These are phyloP conservation scores for Myotisia sp. DNA, from an alignment of 2,329 filamentous ascomycete genomes.

Conservation along the genomic window DNA sequence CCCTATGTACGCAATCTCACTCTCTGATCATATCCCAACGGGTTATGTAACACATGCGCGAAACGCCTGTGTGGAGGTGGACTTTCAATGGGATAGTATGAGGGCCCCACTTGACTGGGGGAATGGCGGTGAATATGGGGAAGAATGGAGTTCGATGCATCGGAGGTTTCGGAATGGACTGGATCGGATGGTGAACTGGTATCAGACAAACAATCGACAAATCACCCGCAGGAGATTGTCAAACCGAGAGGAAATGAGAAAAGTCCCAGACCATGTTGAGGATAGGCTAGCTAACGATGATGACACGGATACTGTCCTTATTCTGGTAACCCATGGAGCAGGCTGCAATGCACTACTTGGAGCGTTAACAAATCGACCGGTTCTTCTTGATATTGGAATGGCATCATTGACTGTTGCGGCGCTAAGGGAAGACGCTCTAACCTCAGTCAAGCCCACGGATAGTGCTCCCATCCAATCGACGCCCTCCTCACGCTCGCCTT, in stretches of 20 bases:
- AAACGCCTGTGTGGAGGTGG: constrained; percentile 71
- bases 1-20: constrained; percentile 70
- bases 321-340: constrained; percentile 86
- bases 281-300: constrained; percentile 43
- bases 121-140: constrained; percentile 70
- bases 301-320: constrained; percentile 59
- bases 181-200: constrained; percentile 71
- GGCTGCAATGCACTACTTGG: constrained; percentile 93
- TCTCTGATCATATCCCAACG: constrained; percentile 64
- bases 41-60: constrained; percentile 85
- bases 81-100: constrained; percentile 94
- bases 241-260: constrained; percentile 20
- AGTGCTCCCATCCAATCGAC: background rate
- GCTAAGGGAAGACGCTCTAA: constrained; percentile 37
- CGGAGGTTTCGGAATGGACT: constrained; percentile 70
- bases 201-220: constrained; percentile 38
- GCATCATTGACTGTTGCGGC: constrained; percentile 83
- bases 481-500: constrained; percentile 8
- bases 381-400: constrained; percentile 77
- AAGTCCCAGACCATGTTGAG: constrained; percentile 11
- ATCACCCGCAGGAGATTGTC: constrained; percentile 1
- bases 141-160: constrained; percentile 96
- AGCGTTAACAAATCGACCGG: constrained; percentile 78
- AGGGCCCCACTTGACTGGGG: constrained; percentile 66
- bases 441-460: constrained; percentile 2